Base-by-base conservation (phyloP, 129 eudicot species). In the Helianthus tuberosus region DNA sequence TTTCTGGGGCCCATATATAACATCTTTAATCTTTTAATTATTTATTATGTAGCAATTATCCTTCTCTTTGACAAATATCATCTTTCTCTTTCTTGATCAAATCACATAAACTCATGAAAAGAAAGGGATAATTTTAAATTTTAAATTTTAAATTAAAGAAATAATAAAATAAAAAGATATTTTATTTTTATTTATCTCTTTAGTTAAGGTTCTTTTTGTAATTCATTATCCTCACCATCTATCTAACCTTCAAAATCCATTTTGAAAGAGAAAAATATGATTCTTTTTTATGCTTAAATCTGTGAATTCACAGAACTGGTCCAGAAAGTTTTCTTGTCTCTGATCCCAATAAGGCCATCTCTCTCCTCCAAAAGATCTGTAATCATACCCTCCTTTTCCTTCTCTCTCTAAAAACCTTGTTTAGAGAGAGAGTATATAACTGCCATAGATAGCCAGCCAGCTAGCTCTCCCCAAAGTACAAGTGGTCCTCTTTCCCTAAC, bases 261-360 rank as follows among this genome's bases (percentile, higher is more conserved):
- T 78, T 60, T 17, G 65, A 48, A 59, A 68, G 17, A 59, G 75
- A 68, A 49, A 46, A 1, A 62, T 44, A 64, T 14, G 72, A 44
- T 79, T 78, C 85, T 54, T 76, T 76, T 72, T n/a, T 64, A 71
- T 82, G 92, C 72, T 81, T 76, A 82, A 76, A 79, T 84, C 87
- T 84, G 87, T 72, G 75, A 76, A 7, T 53, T 52, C 69, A 57
- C 89, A 79, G 82, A 69, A 46, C 73, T 76, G 71, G 82, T 70
- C 67, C 89, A 82, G 87, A 82, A 82, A 87, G 89, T 79, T 79
- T 82, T 73, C 84, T 63, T 82, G 87, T 87, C 86, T 82, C 89
- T 73, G 87, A 87, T 87, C 93, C 93, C 89, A 82, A 87, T 83
- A 77, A 71, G 76, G 25, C n/a, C 72, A 73, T 65, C 72, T 77